Evolutionary conservation across 805 yeast species (phyloP).

Genomic region (Yarrowia sp.): DNA sequence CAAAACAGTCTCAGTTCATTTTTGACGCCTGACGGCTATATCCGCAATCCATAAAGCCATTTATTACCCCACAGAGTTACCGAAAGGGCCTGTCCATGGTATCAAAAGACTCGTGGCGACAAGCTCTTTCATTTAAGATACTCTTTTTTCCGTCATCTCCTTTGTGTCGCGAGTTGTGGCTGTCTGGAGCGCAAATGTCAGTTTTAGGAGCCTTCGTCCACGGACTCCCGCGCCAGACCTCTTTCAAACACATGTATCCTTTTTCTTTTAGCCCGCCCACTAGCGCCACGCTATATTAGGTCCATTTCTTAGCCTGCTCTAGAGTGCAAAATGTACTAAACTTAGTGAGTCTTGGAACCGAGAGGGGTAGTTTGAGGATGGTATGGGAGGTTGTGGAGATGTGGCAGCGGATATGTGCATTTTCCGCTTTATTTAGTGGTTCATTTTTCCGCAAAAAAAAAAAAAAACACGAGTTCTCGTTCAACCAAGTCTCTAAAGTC

Average conservation of each 20-base stretch:
- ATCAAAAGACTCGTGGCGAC: background rate
- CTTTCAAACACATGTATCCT: background rate
- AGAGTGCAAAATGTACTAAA: slow-evolving; percentile 10
- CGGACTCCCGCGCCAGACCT: background rate
- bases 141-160: background rate
- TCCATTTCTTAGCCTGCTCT: slow-evolving; percentile 1
- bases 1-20: no score
- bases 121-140: background rate
- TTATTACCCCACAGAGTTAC: background rate
- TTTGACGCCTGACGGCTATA: no score
- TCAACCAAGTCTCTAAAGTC: no score
- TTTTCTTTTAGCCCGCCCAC: background rate
- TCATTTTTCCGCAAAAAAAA: no score
- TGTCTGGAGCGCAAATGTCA: no score
- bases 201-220: background rate
- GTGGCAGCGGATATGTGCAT: no score
- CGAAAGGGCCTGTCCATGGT: background rate
- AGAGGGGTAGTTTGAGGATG: slow-evolving; percentile 2
- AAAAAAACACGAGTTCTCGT: no score
- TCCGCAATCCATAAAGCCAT: background rate
- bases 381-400: no score
- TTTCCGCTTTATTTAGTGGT: no score
- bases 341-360: slow-evolving; percentile 7
- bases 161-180: background rate
- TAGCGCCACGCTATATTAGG: slow-evolving; percentile 8